Base-by-base conservation (phyloP, 257 asterid genomes). In the Solanum infundibuliforme region DNA sequence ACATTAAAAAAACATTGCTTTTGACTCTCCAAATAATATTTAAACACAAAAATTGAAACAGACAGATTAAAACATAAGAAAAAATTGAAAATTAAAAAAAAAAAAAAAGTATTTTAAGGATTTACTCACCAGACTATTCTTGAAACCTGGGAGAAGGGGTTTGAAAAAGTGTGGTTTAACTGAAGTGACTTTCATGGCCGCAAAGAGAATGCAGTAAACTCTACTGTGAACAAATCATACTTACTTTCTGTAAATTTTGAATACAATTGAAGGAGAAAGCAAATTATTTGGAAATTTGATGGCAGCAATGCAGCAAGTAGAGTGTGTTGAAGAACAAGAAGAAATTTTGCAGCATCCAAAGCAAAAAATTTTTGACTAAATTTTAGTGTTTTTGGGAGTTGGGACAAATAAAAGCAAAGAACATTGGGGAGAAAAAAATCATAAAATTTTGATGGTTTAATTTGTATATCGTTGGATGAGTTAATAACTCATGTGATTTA, bases 131-230 rank as follows among this genome's bases (percentile, higher is more conserved):
- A 88, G 16, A 65, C 88, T 72, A 41, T 84, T 23, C 74, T 75
- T 75, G 86, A 74, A 88, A 29, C 90, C 90, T 38, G 86, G 90
- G 2, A 73, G 77, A 34, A 88, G 25, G 31, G 86, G 90, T 29
- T 84, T 55, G 62, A 88, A 85, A 85, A 88, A 88, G 86, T 88
- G 90, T 41, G 88, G 90, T 31, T 85, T 85, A 6, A 39, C 29
- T 14, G 88, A 69, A n/a, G 83, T 77, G 12, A 35, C 34, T 66
- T 58, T 46, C 83, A 74, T 74, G 86, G 87, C 83, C 55, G 76
- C 23, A 35, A 74, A 74, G 58, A 75, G 13, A 11, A 75, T 36
- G 46, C 46, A 32, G 27, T 6, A 35, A 31, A 2, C 16, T 3
- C 36, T 72, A 72, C 79, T 32, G 79, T 72, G 36, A n/a, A 73